Evolutionary conservation across 2,329 filamentous ascomycete species (phyloP).

Genomic region (Sarocladium strictum): DNA sequence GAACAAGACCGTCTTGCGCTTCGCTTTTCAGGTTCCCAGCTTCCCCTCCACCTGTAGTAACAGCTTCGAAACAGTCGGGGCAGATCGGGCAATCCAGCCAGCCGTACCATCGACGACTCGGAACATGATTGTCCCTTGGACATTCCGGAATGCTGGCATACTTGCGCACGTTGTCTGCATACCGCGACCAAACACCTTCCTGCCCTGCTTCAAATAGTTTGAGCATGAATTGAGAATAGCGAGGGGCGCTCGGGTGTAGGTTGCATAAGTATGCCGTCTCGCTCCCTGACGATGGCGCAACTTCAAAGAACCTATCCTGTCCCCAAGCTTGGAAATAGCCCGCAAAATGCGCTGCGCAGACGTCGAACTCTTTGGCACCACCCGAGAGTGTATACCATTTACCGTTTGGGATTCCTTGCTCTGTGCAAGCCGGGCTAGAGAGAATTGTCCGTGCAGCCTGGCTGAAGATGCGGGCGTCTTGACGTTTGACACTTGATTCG

Average conservation of each 20-base stretch:
- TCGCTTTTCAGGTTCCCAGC: too few species aligned
- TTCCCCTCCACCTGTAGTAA: slow-evolving; percentile 13
- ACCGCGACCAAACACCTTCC: slow-evolving; percentile 24
- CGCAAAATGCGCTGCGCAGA: slow-evolving; percentile 28
- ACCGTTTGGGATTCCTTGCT: slow-evolving; percentile 21
- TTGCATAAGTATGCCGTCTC: slow-evolving; percentile 22
- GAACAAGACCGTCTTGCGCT: not conserved
- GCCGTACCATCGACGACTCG: slow-evolving; percentile 27
- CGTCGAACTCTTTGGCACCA: slow-evolving; percentile 16
- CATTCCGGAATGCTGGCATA: slow-evolving; percentile 23
- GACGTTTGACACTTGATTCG: slow-evolving; percentile 17
- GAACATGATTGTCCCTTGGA: slow-evolving; percentile 20
- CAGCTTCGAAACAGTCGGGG: slow-evolving; percentile 25
- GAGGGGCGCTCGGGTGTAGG: slow-evolving; percentile 20
- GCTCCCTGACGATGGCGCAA: slow-evolving; percentile 12
- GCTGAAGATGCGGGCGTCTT: slow-evolving; percentile 22
- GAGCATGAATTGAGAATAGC: slow-evolving; percentile 19
- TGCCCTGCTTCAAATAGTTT: slow-evolving; percentile 25
- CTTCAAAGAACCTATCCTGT: slow-evolving; percentile 23
- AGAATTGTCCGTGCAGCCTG: slow-evolving; percentile 18
- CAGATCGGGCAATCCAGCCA: slow-evolving; percentile 27
- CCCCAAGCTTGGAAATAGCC: slow-evolving; percentile 22
- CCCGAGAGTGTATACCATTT: slow-evolving; percentile 28
- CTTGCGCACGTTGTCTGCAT: slow-evolving; percentile 20
- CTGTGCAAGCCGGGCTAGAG: slow-evolving; percentile 19